A percentile compares a stretch with the other conserved stretches of the same genome.
Evolutionary conservation across 305 asterid genomes (phyloP).

Genomic region (Stenogyne calaminthoides): DNA sequence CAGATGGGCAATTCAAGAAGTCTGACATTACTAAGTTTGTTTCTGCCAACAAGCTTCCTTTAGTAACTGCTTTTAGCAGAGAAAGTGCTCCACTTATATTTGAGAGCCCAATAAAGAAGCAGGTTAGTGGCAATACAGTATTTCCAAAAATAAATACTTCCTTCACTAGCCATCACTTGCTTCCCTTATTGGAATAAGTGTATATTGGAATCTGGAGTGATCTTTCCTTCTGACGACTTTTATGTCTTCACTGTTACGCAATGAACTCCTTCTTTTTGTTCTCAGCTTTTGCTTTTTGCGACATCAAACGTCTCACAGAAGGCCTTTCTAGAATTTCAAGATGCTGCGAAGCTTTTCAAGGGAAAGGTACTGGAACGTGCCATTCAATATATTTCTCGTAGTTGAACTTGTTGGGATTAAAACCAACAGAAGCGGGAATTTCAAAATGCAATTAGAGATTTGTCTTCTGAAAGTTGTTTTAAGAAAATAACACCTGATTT

Average conservation of each 20-base stretch:
- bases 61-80: conserved; percentile 75
- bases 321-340: conserved; percentile 70
- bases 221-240: background rate
- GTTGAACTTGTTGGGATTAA: conserved; percentile 8
- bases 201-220: background rate
- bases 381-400: conserved; percentile 2
- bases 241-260: conserved; percentile 3
- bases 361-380: conserved; percentile 66
- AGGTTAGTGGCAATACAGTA: conserved; percentile 48
- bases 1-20: conserved; percentile 81
- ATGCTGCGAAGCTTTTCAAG: conserved; percentile 84
- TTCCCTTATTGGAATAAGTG: background rate
- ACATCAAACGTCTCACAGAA: conserved; percentile 55
- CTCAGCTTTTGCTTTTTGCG: conserved; percentile 85
- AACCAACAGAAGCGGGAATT: conserved; percentile 13
- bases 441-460: background rate
- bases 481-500: conserved; percentile 10
- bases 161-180: background rate
- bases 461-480: too few species aligned
- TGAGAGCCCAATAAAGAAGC: conserved; percentile 81
- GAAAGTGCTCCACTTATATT: conserved; percentile 82
- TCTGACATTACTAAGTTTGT: conserved; percentile 67
- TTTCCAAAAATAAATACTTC: conserved; percentile 10
- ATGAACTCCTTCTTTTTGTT: conserved; percentile 24
- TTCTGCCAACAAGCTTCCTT: conserved; percentile 81